These are phyloP conservation scores for Pseudopyrenochaeta lycopersici DNA, from an alignment of 2,329 filamentous ascomycete genomes.

Conservation along the genomic window DNA sequence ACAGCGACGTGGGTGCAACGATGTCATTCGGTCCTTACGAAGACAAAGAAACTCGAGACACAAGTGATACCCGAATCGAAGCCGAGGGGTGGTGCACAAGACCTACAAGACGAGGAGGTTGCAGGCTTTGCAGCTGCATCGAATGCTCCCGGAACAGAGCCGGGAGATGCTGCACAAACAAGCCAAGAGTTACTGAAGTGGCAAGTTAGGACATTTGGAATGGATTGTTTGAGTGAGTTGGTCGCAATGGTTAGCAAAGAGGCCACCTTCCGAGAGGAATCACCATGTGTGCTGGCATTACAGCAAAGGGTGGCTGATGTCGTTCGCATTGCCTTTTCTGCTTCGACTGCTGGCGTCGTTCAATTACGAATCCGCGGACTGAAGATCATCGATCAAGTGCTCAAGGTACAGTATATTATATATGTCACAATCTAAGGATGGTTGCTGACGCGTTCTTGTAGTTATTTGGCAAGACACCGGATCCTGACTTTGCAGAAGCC, in stretches of 20 bases:
- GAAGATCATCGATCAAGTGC: conserved; percentile 89
- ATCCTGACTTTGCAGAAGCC: conserved; percentile 97
- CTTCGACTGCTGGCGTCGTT: conserved; percentile 91
- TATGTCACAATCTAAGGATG: not conserved
- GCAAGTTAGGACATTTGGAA: conserved; percentile 95
- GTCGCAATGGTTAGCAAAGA: conserved; percentile 82
- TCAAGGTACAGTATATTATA: conserved; percentile 64
- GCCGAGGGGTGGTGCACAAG: conserved; percentile 66
- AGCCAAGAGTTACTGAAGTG: conserved; percentile 89
- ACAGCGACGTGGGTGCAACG: conserved; percentile 87
- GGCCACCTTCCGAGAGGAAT: conserved; percentile 78
- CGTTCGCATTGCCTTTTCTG: conserved; percentile 95
- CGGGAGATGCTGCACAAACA: conserved; percentile 48
- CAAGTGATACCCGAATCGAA: conserved; percentile 59
- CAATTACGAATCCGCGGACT: conserved; percentile 90
- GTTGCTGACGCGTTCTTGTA: conserved; percentile 29
- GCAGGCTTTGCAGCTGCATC: conserved; percentile 88
- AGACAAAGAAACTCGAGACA: conserved; percentile 77
- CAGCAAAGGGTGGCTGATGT: conserved; percentile 90
- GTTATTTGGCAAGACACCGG: conserved; percentile 94
- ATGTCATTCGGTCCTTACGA: conserved; percentile 87
- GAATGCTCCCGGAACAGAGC: conserved; percentile 61
- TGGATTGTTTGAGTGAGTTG: conserved; percentile 86
- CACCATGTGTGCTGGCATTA: conserved; percentile 77
- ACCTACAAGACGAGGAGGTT: conserved; percentile 94